phyloP scores from a whole-genome alignment of 306 rosid genomes.

The Rosa lucieae region DNA sequence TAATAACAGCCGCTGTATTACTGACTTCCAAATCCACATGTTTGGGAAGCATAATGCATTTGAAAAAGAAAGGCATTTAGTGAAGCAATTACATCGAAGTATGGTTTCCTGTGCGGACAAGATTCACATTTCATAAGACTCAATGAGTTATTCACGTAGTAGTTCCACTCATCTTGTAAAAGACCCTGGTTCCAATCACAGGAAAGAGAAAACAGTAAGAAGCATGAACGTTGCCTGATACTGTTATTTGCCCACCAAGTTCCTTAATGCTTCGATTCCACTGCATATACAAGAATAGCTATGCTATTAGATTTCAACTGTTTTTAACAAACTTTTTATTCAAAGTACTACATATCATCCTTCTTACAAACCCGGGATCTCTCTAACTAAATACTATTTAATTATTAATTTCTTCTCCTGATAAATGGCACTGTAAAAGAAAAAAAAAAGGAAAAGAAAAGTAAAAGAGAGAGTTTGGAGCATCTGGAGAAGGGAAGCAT shows the following conservation, averaged over 20 bases:
- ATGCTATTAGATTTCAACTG: not conserved
- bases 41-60: not conserved
- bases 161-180: not conserved
- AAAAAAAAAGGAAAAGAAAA: not conserved
- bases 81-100: not conserved
- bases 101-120: not conserved
- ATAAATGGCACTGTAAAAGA: not conserved
- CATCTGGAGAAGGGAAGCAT: conserved; percentile 21
- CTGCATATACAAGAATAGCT: conserved; percentile 42
- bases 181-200: not conserved
- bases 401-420: not conserved
- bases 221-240: not conserved
- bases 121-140: not conserved
- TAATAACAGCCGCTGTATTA: not conserved
- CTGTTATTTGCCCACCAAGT: conserved; percentile 39
- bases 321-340: conserved; percentile 5
- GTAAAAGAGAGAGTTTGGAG: not conserved
- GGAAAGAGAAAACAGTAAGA: not conserved
- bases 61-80: not conserved
- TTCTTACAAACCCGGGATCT: too few species aligned
- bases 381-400: not conserved
- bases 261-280: conserved; percentile 52
- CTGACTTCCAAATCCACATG: not conserved
- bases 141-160: not conserved
- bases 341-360: not conserved